Conservation (phyloP, 1,284 basidiomycete species). For the Cutaneotrichosporon sp. region DNA sequence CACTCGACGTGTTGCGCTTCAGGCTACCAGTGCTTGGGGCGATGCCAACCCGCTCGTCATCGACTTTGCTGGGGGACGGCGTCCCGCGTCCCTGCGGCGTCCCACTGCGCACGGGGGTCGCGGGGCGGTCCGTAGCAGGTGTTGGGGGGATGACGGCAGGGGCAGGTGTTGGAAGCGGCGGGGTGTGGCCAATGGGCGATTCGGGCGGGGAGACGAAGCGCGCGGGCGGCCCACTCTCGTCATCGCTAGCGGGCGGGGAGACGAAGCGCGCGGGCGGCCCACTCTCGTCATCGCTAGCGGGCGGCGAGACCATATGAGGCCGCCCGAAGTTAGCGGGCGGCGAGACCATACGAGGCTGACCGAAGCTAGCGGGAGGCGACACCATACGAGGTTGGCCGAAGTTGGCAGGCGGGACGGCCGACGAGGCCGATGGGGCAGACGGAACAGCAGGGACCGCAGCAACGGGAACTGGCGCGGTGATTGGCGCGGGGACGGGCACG, state of each 20-base stretch:
- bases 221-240: neutral
- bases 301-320: neutral
- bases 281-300: neutral
- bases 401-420: neutral
- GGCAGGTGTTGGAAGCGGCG: conserved; percentile 28
- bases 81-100: conserved; percentile 21
- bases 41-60: conserved; percentile 29
- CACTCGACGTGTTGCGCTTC: conserved; percentile 55
- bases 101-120: conserved; percentile 22
- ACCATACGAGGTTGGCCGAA: neutral
- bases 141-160: conserved; percentile 34
- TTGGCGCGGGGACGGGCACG: conserved; percentile 36
- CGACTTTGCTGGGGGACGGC: conserved; percentile 21
- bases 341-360: neutral
- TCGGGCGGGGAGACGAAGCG: conserved; percentile 6
- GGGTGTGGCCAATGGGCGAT: conserved; percentile 11
- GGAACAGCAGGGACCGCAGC: neutral
- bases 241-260: conserved; percentile 5
- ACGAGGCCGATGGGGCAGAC: too few relatives aligned
- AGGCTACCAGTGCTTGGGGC: conserved; percentile 42
- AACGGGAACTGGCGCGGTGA: neutral
- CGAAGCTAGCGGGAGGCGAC: neutral
- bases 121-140: conserved; percentile 24
- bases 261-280: neutral
- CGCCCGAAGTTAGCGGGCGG: neutral